Evolutionary conservation across 2,329 filamentous ascomycete genomes (phyloP).

Genomic region (Aspergillus sp.): DNA sequence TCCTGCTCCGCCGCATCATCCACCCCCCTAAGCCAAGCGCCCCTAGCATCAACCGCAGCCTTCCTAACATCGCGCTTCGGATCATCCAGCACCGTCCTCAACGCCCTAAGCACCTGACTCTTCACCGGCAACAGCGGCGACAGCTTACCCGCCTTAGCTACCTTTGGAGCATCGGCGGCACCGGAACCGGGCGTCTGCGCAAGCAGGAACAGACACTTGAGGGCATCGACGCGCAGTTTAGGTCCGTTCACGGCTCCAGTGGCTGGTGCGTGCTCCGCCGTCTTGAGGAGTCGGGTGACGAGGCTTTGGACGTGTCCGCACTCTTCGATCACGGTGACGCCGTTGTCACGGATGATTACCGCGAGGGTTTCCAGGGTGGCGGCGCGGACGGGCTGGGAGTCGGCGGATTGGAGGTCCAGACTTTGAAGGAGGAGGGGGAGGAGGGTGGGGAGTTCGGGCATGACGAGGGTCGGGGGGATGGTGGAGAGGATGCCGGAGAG

Average conservation of each 20-base stretch:
- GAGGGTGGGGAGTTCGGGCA: constrained; percentile 60
- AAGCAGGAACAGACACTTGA: constrained; percentile 43
- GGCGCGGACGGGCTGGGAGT: constrained; percentile 57
- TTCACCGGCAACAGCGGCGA: constrained; percentile 59
- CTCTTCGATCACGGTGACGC: constrained; percentile 51
- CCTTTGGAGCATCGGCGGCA: constrained; percentile 21
- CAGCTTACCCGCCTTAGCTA: constrained; percentile 31
- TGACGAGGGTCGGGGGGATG: constrained; percentile 61
- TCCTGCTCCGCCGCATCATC: constrained; percentile 62
- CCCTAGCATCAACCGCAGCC: constrained; percentile 63
- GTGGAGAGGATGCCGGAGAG: constrained; percentile 63
- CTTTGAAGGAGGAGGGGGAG: constrained; percentile 64
- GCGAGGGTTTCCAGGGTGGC: constrained; percentile 62
- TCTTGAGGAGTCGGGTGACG: constrained; percentile 58
- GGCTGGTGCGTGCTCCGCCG: constrained; percentile 34
- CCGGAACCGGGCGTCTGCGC: constrained; percentile 30
- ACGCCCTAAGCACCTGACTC: constrained; percentile 57
- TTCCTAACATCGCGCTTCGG: constrained; percentile 63
- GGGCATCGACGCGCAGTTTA: constrained; percentile 37
- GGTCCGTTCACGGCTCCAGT: constrained; percentile 25
- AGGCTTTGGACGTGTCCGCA: constrained; percentile 61
- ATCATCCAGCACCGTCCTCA: constrained; percentile 62
- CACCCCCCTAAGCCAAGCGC: constrained; percentile 59
- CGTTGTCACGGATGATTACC: constrained; percentile 60
- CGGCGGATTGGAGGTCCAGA: constrained; percentile 55